Base-by-base conservation (phyloP, 2,329 filamentous ascomycete genomes). In the Phialophora tarda region DNA sequence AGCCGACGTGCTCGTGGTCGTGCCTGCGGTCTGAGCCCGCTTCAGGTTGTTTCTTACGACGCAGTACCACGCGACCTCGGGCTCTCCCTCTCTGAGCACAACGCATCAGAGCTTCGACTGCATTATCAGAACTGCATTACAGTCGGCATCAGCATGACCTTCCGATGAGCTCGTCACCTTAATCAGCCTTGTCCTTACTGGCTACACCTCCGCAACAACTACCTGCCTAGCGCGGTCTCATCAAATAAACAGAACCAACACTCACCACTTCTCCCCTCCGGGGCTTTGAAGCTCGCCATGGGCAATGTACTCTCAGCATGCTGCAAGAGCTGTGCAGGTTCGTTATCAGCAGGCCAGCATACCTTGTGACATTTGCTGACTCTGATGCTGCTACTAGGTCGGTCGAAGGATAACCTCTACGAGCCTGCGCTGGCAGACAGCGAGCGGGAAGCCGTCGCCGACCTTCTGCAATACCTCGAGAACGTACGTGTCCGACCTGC, bases 371-470 rank as follows among this genome's bases (percentile, higher is more conserved):
- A 32, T 64, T n/a, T n/a, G 38, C 38, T 44, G 7, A 44, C 69
- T 60, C 54, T 71, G 56, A 48, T 47, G 64, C 59, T 30, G 55
- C 7, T 6, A 66, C 48, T 68, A 91, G 91, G 89, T 76, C 90
- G 89, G 81, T 87, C 90, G 79, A 89, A 89, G 79, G 91, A 94
- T 85, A 89, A 88, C 72, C 85, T 92, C 71, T 93, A 94, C 78
- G 91, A 95, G 78, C 90, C 91, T 60, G 91, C 95, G 64, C 86
- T 99, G 69, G 93, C 93, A 74, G 95, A 99, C 77, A 96, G 91
- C 81, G 95, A 99, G 82, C 88, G 95, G 75, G 95, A 98, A 82
- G 95, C 95, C 63, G 95, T 99, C 63, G 93, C 95, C 71, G 95
- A 99, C 78, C 84, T 99, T 66, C 84, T 99, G 21, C 91, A 94